Conservation (phyloP, 2,329 filamentous ascomycete genomes). For the Xylaria sp. region DNA sequence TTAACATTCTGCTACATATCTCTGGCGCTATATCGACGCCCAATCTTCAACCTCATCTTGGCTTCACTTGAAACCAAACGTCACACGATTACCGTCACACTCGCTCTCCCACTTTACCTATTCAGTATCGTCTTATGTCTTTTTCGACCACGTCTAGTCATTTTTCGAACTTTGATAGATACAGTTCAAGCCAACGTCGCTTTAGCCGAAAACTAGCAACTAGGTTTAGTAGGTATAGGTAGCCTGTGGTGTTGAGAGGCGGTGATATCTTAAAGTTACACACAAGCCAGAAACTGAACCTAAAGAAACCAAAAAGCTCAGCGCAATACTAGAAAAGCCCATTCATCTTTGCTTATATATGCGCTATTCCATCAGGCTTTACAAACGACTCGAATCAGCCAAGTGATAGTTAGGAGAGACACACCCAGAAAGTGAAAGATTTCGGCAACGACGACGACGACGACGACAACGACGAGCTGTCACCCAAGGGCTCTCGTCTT, state of each 20-base stretch:
- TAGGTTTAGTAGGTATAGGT: constrained; percentile 6
- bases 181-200: constrained; percentile 11
- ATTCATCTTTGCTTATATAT: background rate
- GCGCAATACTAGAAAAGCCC: constrained; percentile 3
- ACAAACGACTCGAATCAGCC: background rate
- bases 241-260: constrained; percentile 18
- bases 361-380: background rate
- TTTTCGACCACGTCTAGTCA: constrained; percentile 11
- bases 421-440: constrained; percentile 17
- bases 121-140: constrained; percentile 2
- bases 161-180: constrained; percentile 10
- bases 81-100: constrained; percentile 9
- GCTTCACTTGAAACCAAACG: constrained; percentile 31
- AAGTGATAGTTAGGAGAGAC: background rate
- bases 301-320: constrained; percentile 20
- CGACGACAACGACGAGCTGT: constrained; percentile 21
- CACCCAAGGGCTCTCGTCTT: constrained; percentile 35
- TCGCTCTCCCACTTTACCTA: constrained; percentile 3
- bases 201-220: constrained; percentile 12
- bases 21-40: constrained; percentile 31
- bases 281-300: constrained; percentile 25
- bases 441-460: background rate
- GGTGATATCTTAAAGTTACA: constrained; percentile 9
- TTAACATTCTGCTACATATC: background rate
- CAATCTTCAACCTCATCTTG: constrained; percentile 34